These are phyloP conservation scores for Pseudogymnoascus sp. DNA, from an alignment of 2,329 filamentous ascomycete species.

Conservation along the genomic window DNA sequence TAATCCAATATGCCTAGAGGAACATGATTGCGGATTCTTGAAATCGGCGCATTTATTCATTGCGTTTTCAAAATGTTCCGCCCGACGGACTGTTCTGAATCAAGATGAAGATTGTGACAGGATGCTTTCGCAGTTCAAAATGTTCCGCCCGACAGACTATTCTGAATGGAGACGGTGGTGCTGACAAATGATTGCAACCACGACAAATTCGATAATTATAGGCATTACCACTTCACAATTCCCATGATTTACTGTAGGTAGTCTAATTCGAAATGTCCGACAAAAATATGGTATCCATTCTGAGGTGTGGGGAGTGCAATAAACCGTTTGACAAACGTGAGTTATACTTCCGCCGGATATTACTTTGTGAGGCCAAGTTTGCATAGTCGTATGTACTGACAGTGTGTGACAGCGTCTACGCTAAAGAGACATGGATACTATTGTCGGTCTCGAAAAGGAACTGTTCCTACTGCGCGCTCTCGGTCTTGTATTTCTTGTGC, in stretches of 20 bases:
- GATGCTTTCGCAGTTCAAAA: conserved; percentile 19
- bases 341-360: conserved; percentile 16
- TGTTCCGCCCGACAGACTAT: conserved; percentile 21
- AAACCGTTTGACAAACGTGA: conserved; percentile 37
- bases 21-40: conserved; percentile 10
- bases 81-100: conserved; percentile 8
- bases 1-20: conserved; percentile 11
- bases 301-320: conserved; percentile 33
- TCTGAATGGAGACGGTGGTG: conserved; percentile 12
- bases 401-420: conserved; percentile 29
- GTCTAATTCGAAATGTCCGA: conserved; percentile 23
- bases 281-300: conserved; percentile 23
- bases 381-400: conserved; percentile 4
- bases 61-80: background rate
- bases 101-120: background rate
- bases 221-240: conserved; percentile 13
- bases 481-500: conserved; percentile 34
- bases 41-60: background rate
- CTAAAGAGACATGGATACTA: conserved; percentile 40
- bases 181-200: conserved; percentile 22
- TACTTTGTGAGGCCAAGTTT: conserved; percentile 11
- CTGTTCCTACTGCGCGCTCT: conserved; percentile 19
- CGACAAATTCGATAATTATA: conserved; percentile 11
- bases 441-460: conserved; percentile 33
- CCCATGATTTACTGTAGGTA: conserved; percentile 13